Base-by-base conservation (phyloP, 495 filamentous ascomycete species). In the Friedmanniomyces simplex region DNA sequence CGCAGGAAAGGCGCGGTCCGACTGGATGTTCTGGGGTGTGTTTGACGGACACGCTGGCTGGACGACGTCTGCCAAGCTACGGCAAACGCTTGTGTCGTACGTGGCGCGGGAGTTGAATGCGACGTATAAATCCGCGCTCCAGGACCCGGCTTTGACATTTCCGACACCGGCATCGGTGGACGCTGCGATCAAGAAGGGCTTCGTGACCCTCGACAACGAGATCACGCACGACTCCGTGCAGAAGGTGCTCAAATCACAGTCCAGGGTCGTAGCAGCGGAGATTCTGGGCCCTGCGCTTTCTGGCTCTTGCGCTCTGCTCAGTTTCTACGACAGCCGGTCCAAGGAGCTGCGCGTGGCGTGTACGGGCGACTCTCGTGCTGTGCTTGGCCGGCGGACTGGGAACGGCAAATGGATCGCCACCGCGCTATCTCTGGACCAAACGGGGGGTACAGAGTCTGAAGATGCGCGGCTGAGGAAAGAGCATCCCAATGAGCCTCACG, bases 1-100 rank as follows among this genome's bases (percentile, higher is more conserved):
- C 32, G 74, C 77, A 59, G 78, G 77, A 32, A 69, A 73, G 5
- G 52, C 74, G n/a, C 82, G 73, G 45, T 89, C 79, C 57, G 93
- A 99, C 67, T 99, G 93, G 93, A 97, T 96, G 89, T 99, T 99
- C 69, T 99, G 94, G 94, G 91, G 89, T 39, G 90, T 99, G 13
- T 99, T 95, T 72, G 93, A 99, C 68, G 93, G 93, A 0, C 93
- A 98, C 71, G 86, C 88, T 26, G 93, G 93, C 63, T 98, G 93
- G 93, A 95, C 93, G 6, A 99, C 93, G 18, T 96, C 91, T 47
- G 94, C 94, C 20, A 99, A 96, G 65, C 76, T 99, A 42, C 86
- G 93, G 16, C 89, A 97, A 69, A 82, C 86, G 13, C 79, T 99
- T 22, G 95, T 96, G 58, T 88, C 78, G 52, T 94, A 84, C 66